Evolutionary conservation across 75 land plant genomes (phyloP).

Genomic region (Chamaecyparis obtusa): DNA sequence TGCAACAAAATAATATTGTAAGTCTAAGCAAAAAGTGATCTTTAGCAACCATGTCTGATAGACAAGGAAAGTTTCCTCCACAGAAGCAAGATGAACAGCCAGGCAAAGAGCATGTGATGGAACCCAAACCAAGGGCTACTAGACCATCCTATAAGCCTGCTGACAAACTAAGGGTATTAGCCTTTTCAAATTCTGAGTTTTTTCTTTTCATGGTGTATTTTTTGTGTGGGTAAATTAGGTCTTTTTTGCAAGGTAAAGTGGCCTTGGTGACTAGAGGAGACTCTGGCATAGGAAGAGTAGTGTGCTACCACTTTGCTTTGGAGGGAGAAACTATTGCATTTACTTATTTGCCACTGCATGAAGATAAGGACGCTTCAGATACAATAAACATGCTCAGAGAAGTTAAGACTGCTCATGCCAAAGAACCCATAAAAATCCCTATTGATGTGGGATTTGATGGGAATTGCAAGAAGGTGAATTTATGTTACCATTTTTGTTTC

Average conservation of each 20-base stretch:
- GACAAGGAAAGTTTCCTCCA: constrained; percentile 46
- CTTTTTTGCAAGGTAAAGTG: constrained; percentile 58
- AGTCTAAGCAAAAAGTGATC: background rate
- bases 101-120: constrained; percentile 81
- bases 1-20: background rate
- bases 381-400: constrained; percentile 52
- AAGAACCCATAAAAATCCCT: constrained; percentile 70
- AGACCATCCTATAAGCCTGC: constrained; percentile 60
- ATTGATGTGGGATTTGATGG: constrained; percentile 80
- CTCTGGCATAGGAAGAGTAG: constrained; percentile 89
- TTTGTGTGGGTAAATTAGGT: background rate
- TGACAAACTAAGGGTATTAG: constrained; percentile 59
- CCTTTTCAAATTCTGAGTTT: background rate
- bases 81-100: constrained; percentile 78
- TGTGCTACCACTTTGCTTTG: constrained; percentile 58
- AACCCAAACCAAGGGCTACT: constrained; percentile 48
- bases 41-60: constrained; percentile 30
- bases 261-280: constrained; percentile 94
- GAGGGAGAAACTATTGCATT: constrained; percentile 94
- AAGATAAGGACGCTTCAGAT: constrained; percentile 80
- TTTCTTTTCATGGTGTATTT: background rate
- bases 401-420: constrained; percentile 37
- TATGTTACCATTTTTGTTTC: too few species aligned
- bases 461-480: constrained; percentile 71
- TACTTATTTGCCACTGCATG: constrained; percentile 71